Base-by-base conservation (phyloP, 2,329 filamentous ascomycete species). In the Zymoseptoria crescenta region DNA sequence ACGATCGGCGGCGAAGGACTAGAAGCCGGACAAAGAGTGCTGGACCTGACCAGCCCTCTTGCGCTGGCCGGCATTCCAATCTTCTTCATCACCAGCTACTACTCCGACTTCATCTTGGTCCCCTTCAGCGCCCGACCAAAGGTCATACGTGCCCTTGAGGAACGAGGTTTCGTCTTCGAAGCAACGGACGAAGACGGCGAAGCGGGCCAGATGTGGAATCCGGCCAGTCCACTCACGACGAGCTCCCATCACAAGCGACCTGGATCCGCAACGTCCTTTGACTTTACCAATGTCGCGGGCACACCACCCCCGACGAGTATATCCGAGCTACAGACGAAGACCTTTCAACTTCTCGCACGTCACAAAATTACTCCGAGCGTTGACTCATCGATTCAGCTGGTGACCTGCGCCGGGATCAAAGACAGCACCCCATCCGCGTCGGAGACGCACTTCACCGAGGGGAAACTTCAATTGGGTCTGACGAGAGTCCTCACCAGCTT, bases 81-180 rank as follows among this genome's bases (percentile, higher is more conserved):
- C 70, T 96, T 97, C 79, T 97, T 97, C 81, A 96, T 96, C 73
- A 96, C 93, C 3, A 96, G 91, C 30, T 99, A 97, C 75, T 97
- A 96, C 75, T 94, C 89, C 35, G 93, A 99, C 76, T 97, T 96
- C 75, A 95, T 99, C 67, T 82, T 97, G 41, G 91, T 96, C 0
- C 92, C 94, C 0, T 81, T 81, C 56, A 88, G 86, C 70, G 85
- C 88, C 68, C 85, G 87, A 55, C 77, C 82, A 27, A 87, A 86
- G 48, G 92, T 97, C 53, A 84, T 91, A 35, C 80, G 85, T 59
- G 88, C 91, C 0, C 80, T 97, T 4, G 81, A 93, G 60, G 83
- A 86, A 19, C 84, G 88, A 52, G 91, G 91, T 1, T 96, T 96
- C 70, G 86, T 88, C 67, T 92, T 96, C 67, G 87, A 91, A 63